A percentile compares a stretch with the other conserved stretches of the same genome.
Conservation (phyloP, 108 stramenopile species). For the Skeletonema grethae region DNA sequence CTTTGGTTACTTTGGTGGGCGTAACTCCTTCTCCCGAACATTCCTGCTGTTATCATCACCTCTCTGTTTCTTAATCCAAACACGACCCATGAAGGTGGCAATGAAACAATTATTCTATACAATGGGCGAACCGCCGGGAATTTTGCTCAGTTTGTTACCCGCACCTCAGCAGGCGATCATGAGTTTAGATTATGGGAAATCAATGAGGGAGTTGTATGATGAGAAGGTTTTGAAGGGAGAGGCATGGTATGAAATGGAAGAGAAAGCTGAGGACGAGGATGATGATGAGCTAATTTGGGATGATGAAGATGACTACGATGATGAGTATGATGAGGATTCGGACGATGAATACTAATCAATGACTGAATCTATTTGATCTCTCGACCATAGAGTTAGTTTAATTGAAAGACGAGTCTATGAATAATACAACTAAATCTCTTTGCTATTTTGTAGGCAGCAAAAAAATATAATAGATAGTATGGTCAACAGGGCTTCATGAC, state of each 20-base stretch:
- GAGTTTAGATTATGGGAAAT: slow-evolving; percentile 51
- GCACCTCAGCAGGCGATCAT: slow-evolving; percentile 88
- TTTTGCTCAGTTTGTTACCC: slow-evolving; percentile 76
- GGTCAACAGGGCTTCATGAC: too few relatives aligned
- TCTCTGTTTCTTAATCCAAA: slow-evolving; percentile 75
- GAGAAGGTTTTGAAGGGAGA: slow-evolving; percentile 32
- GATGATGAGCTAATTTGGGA: slow-evolving; percentile 7
- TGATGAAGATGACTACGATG: slow-evolving; percentile 36
- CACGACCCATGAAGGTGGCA: slow-evolving; percentile 78
- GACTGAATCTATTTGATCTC: not conserved
- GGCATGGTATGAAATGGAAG: slow-evolving; percentile 36
- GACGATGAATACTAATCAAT: slow-evolving; percentile 27
- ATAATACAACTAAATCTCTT: too few relatives aligned
- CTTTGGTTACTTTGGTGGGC: slow-evolving; percentile 85
- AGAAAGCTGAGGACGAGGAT: not conserved
- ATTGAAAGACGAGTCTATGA: too few relatives aligned
- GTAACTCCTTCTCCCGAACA: slow-evolving; percentile 59
- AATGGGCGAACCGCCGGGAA: slow-evolving; percentile 70
- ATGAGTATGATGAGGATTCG: slow-evolving; percentile 22
- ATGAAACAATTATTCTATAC: slow-evolving; percentile 78
- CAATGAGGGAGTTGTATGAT: slow-evolving; percentile 53
- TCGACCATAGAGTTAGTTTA: too few relatives aligned
- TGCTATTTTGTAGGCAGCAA: too few relatives aligned
- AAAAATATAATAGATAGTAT: too few relatives aligned
- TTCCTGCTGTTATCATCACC: slow-evolving; percentile 74